phyloP scores from a whole-genome alignment of 805 yeast genomes.

The Sungouiozyma ichnusensis region DNA sequence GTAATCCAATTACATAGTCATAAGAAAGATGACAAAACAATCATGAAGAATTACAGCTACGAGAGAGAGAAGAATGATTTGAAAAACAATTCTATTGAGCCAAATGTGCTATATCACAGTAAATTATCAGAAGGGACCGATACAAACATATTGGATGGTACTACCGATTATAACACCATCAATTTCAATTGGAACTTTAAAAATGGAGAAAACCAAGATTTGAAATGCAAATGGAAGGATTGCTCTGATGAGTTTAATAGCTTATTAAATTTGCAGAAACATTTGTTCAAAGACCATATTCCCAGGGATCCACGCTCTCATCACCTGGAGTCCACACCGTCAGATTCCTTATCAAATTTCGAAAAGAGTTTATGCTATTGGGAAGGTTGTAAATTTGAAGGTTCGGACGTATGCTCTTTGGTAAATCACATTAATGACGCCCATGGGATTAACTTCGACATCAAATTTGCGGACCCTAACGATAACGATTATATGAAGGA shows the following conservation, averaged over 20 bases:
- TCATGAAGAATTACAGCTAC: not conserved
- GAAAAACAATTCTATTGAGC: not conserved
- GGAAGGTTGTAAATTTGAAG: conserved; percentile 55
- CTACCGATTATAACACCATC: conserved; percentile 17
- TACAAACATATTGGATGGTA: not conserved
- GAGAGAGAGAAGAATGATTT: not conserved
- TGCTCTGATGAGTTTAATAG: conserved; percentile 36
- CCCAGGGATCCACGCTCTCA: conserved; percentile 13
- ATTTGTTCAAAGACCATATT: conserved; percentile 41
- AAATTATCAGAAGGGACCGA: not conserved
- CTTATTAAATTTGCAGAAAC: conserved; percentile 37
- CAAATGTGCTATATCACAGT: not conserved
- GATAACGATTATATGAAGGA: not conserved
- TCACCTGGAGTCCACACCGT: not conserved
- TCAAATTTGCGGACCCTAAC: conserved; percentile 16
- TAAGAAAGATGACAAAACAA: not conserved
- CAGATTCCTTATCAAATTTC: conserved; percentile 4
- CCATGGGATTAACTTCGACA: conserved; percentile 33
- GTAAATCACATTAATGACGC: conserved; percentile 46
- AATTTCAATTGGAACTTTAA: conserved; percentile 36
- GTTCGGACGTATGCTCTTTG: conserved; percentile 42
- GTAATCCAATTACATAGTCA: conserved; percentile 30
- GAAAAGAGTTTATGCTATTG: conserved; percentile 47
- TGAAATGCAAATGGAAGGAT: conserved; percentile 60
- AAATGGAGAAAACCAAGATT: conserved; percentile 10